Evolutionary conservation across 2,329 filamentous ascomycete genomes (phyloP).

Genomic region (Alternaria angustiovoidea): DNA sequence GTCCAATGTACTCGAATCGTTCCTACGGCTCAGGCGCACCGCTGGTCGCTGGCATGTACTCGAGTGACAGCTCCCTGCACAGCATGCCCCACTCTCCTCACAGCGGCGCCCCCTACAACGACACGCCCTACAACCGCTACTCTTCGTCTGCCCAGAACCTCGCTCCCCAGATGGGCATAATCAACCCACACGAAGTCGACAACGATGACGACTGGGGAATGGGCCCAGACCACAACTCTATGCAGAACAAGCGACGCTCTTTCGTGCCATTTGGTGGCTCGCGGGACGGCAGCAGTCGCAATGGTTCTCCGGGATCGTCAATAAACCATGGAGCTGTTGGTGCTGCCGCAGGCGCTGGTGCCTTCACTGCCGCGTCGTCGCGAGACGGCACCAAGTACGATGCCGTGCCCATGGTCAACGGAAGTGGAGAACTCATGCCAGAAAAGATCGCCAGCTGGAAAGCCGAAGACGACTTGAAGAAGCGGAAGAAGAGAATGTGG

Average conservation of each 20-base stretch:
- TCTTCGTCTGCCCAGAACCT: conserved; percentile 49
- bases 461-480: conserved; percentile 56
- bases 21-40: conserved; percentile 33
- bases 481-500: conserved; percentile 72
- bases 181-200: conserved; percentile 81
- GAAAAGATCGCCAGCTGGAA: conserved; percentile 71
- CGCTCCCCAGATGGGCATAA: conserved; percentile 52
- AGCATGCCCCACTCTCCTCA: conserved; percentile 55
- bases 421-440: conserved; percentile 35
- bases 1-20: conserved; percentile 35
- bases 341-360: conserved; percentile 42
- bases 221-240: conserved; percentile 55
- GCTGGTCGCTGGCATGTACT: conserved; percentile 45
- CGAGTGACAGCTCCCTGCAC: conserved; percentile 54
- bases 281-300: conserved; percentile 51
- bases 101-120: conserved; percentile 58
- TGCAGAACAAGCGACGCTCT: conserved; percentile 62
- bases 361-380: conserved; percentile 19
- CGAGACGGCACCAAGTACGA: conserved; percentile 62
- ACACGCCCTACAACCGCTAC: conserved; percentile 73
- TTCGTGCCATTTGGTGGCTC: conserved; percentile 64
- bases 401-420: conserved; percentile 56
- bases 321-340: conserved; percentile 49
- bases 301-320: conserved; percentile 53
- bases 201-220: conserved; percentile 91